Base-by-base conservation (phyloP, 768 basidiomycete species). In the Panellus pusillus region DNA sequence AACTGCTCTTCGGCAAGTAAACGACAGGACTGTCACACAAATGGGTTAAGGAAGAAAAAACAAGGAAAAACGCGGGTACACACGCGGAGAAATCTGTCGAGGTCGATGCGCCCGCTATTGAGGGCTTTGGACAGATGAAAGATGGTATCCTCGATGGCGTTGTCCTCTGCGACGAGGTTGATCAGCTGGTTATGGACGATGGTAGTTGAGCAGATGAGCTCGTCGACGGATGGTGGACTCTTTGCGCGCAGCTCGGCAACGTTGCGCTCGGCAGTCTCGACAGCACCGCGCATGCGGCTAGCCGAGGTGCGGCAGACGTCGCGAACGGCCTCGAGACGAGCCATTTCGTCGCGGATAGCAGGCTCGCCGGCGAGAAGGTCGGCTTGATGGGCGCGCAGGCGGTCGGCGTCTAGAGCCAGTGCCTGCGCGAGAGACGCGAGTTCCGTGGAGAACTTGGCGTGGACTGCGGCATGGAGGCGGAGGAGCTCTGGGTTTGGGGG, bases 161-260 rank as follows among this genome's bases (percentile, higher is more conserved):
- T 94, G 70, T 98, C 97, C 70, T 99, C 97, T n/a, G 97, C 95
- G n/a, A 98, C 88, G 27, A 98, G 79, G 66, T 98, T 91, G 61
- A 98, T 86, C 19, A 99, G 76, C 97, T 99, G 97, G 72, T 96
- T 96, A 67, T 97, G 87, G 29, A 99, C 96, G 47, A 99, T 98
- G 27, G 83, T 91, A 11, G 92, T 96, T 27, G 92, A 88, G 69
- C 97, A 99, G 1, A 98, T 86, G 49, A 98, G 80, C 74, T 99
- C 97, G 70, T 99, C 97, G 9, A 98, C 93, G 60, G 90, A 89
- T 12, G 92, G 91, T 69, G 95, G 93, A 29, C 91, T 93, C 70
- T 88, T 89, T 55, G 83, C 75, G 58, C 86, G 83, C 59, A 97
- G 71, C 62, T 95, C 92, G 27, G 79, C 69, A 24, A 97, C 76